Conservation (phyloP, 2,329 filamentous ascomycete species). For the Alternaria postmessia region DNA sequence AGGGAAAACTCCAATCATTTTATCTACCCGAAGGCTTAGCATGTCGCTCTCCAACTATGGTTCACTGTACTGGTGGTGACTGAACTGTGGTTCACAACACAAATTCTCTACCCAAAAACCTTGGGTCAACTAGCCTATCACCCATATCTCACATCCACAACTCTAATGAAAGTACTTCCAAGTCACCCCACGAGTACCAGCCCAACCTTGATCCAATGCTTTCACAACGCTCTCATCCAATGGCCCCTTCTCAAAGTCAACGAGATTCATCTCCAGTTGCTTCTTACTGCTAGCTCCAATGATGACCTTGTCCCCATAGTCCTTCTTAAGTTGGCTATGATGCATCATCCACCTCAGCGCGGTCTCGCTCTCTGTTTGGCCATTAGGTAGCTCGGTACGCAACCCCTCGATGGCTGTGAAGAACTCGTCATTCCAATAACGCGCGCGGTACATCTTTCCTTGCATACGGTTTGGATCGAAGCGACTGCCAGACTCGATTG, state of each 20-base stretch:
- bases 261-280: slow-evolving; percentile 65
- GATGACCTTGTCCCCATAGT: slow-evolving; percentile 64
- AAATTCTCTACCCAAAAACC: neutral
- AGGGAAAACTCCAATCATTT: neutral
- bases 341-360: slow-evolving; percentile 57
- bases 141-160: neutral
- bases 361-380: slow-evolving; percentile 52
- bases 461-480: slow-evolving; percentile 40
- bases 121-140: neutral
- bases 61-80: neutral
- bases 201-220: slow-evolving; percentile 64
- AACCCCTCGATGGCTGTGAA: slow-evolving; percentile 56
- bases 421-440: slow-evolving; percentile 55
- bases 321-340: slow-evolving; percentile 60
- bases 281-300: slow-evolving; percentile 64
- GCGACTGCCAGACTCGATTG: slow-evolving; percentile 50
- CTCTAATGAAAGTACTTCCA: slow-evolving; percentile 26
- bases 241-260: slow-evolving; percentile 67
- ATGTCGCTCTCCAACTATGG: neutral
- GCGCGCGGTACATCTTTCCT: slow-evolving; percentile 48
- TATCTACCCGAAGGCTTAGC: neutral
- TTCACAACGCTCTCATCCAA: slow-evolving; percentile 64
- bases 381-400: slow-evolving; percentile 44
- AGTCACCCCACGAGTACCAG: slow-evolving; percentile 47
- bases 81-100: neutral